These are phyloP conservation scores for Ascochyta rabiei DNA, from an alignment of 2,329 filamentous ascomycete genomes.

Conservation along the genomic window DNA sequence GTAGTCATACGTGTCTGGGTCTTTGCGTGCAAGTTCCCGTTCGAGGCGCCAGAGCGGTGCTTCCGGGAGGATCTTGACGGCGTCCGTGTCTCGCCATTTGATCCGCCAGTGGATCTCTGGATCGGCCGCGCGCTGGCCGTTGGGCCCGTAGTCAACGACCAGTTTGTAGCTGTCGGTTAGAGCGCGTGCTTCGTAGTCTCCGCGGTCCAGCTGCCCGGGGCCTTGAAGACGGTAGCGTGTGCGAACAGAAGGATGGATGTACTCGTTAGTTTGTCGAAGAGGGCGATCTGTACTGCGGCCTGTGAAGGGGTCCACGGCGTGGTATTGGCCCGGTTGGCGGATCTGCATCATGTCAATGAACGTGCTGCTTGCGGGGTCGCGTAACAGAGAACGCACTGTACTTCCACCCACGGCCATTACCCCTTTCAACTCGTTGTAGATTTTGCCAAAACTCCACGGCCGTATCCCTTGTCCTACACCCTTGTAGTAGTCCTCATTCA, in stretches of 20 bases:
- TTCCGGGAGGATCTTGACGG: constrained; percentile 51
- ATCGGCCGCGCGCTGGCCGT: constrained; percentile 32
- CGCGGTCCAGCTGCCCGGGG: constrained; percentile 54
- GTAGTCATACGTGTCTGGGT: constrained; percentile 51
- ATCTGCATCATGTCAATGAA: constrained; percentile 25
- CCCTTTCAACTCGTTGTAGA: constrained; percentile 54
- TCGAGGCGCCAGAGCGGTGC: constrained; percentile 54
- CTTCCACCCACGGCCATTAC: constrained; percentile 56
- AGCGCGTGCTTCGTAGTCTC: constrained; percentile 52
- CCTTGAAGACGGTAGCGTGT: constrained; percentile 53
- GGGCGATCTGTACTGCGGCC: constrained; percentile 51
- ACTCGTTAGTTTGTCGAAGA: constrained; percentile 57
- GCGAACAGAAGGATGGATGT: constrained; percentile 58
- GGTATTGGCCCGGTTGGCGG: constrained; percentile 57
- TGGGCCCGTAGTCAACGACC: constrained; percentile 50
- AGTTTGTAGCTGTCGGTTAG: constrained; percentile 56
- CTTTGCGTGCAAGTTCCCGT: constrained; percentile 50
- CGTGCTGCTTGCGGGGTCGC: neutral
- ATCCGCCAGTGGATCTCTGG: constrained; percentile 54
- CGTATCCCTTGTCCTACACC: constrained; percentile 48
- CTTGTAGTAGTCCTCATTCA: constrained; percentile 54
- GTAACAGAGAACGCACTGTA: constrained; percentile 32
- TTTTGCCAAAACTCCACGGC: constrained; percentile 56
- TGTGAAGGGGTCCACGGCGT: constrained; percentile 52
- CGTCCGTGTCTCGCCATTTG: constrained; percentile 44